phyloP scores from a whole-genome alignment of 2,329 filamentous ascomycete genomes.

The Nannizzia gypsea region DNA sequence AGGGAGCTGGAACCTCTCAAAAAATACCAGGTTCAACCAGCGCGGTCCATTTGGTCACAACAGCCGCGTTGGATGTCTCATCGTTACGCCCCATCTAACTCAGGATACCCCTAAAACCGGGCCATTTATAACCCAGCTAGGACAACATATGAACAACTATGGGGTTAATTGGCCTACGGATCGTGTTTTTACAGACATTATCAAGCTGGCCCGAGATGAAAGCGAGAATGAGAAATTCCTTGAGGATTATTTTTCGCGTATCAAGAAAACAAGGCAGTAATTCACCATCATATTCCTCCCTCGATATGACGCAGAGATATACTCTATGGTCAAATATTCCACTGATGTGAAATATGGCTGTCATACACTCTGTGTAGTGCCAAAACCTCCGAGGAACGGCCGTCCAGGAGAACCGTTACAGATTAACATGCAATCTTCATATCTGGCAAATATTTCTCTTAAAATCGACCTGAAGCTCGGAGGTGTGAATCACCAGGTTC shows the following conservation, averaged over 20 bases:
- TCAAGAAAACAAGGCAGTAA: background rate
- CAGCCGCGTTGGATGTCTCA: background rate
- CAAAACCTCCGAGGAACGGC: background rate
- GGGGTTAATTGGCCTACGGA: slow-evolving; percentile 8
- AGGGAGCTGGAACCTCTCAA: slow-evolving; percentile 4
- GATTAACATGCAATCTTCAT: slow-evolving; percentile 2
- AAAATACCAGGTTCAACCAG: background rate
- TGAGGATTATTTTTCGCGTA: background rate
- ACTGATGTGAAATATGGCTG: slow-evolving; percentile 15
- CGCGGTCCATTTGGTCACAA: background rate
- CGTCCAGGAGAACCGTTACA: background rate
- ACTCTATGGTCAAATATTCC: slow-evolving; percentile 15
- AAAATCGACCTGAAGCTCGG: slow-evolving; percentile 72
- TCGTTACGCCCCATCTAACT: background rate
- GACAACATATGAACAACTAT: background rate
- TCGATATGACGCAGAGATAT: slow-evolving; percentile 11
- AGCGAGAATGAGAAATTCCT: background rate
- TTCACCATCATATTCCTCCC: slow-evolving; percentile 16
- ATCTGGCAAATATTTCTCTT: slow-evolving; percentile 53
- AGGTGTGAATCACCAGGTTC: slow-evolving; percentile 62
- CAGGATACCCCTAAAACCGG: background rate
- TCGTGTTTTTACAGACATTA: background rate
- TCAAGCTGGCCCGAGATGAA: background rate
- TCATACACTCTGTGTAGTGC: slow-evolving; percentile 13
- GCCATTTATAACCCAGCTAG: background rate